Evolutionary conservation across 331 rosid species (phyloP), one percentile per base, ranked within the genome.

Genomic region (Quercus tomentella): DNA sequence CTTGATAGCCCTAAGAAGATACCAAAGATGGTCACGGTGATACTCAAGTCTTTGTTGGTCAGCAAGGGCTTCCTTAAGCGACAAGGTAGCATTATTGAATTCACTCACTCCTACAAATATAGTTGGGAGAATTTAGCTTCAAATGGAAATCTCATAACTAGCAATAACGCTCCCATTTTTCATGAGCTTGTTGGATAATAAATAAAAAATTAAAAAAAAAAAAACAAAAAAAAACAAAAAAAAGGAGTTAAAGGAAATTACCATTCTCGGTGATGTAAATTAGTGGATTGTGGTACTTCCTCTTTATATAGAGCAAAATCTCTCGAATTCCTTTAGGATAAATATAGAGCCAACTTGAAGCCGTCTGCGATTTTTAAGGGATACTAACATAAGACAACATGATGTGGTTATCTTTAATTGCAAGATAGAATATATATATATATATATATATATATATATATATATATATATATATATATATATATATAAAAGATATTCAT

Each of bases 191-290:
- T 58, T 8, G 12, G 31, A 63, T 23, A 62, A 45, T 21, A 1
- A 1, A 5, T 33, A 35, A 35, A n/a, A n/a, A n/a, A n/a, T n/a
- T 31, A 6, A 35, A 1, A 37, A 37, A 0, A 7, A 7, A 0
- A 37, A 35, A 35, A 33, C 0, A 33, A 31, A 35, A 33, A 0
- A 33, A 31, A 31, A 5, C 6, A 33, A 33, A 37, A 7, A 7
- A 37, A 37, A 37, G 11, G 45, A 8, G 3, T 8, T 37, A 2
- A 35, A 4, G 76, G 71, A 79, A 70, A 2, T 76, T 84, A 92
- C 91, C 94, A 37, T 87, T 92, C 82, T 92, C 94, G 1, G 93
- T 89, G 97, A 2, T 10, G 2, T 2, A 41, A 41, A 41, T 41
- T 41, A 41, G 45, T 41, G 45, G 45, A 41, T 41, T 9, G 45